Base-by-base conservation (phyloP, 495 filamentous ascomycete species). In the Aspergillus panamensis region DNA sequence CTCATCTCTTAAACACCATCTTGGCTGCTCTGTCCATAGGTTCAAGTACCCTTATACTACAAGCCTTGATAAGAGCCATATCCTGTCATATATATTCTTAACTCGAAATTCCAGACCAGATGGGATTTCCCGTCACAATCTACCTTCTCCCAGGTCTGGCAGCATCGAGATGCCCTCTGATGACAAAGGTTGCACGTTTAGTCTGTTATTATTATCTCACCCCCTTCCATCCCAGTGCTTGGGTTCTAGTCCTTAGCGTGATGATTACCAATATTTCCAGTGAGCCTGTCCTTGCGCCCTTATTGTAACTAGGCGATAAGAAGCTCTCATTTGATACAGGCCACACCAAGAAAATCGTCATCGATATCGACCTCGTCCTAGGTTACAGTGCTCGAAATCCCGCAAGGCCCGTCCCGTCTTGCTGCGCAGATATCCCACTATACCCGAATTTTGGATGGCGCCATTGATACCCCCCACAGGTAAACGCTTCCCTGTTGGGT, bases 321-420 rank as follows among this genome's bases (percentile, higher is more conserved):
- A 3, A 39, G 3, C 5, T 5, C 30, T 52, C 8, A 39, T 39
- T 13, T 12, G 30, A 5, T 39, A 6, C 30, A 71, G 78, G 82
- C 1, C 82, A 86, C 48, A 85, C 83, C 14, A 86, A 86, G 63
- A 84, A 85, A 54, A 80, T 84, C 13, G 77, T 81, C 52, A 79
- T 80, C 6, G 84, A 84, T 47, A 82, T 80, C 6, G 74, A 81
- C 8, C 69, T 81, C 12, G 84, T 83, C 66, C 61, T 78, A 0
- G 77, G 74, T 1, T 78, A 78, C 55, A 79, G 77, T 55, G 74
- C 74, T 6, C 77, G 76, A 8, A 80, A 81, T 42, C 79, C 83
- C 25, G 73, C 77, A 1, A 82, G 82, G 0, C 84, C 84, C 0
- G 84, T 85, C 67, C n/a, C n/a, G n/a, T n/a, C n/a, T n/a, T n/a